A percentile compares a stretch with the other conserved stretches of the same genome.
Evolutionary conservation across 495 filamentous ascomycete genomes (phyloP).

Genomic region (Aspergillus campestris): DNA sequence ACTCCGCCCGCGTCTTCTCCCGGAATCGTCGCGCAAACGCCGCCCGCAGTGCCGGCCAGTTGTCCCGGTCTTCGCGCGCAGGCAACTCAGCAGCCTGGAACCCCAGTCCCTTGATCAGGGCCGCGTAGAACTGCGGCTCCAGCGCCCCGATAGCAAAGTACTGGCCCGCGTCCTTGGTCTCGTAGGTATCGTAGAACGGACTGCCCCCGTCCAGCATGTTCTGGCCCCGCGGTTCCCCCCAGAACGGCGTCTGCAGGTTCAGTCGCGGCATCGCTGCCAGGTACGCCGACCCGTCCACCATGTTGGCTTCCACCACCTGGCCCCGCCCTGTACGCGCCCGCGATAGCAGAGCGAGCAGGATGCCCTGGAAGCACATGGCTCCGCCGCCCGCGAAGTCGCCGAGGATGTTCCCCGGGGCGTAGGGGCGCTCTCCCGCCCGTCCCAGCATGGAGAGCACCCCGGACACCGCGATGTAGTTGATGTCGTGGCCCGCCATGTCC

Average conservation of each 20-base stretch:
- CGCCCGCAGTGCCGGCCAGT: constrained; percentile 56
- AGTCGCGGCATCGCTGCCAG: constrained; percentile 69
- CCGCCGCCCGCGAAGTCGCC: constrained; percentile 91
- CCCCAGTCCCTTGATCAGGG: constrained; percentile 55
- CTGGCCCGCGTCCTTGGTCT: constrained; percentile 65
- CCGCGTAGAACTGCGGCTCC: constrained; percentile 75
- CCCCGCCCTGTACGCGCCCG: constrained; percentile 52
- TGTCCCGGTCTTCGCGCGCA: constrained; percentile 41
- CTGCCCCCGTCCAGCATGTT: constrained; percentile 78
- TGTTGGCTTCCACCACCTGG: constrained; percentile 89
- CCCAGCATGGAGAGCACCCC: constrained; percentile 74
- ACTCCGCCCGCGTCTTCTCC: constrained; percentile 66
- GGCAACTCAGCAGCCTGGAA: constrained; percentile 47
- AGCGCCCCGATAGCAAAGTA: constrained; percentile 89
- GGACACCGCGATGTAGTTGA: constrained; percentile 89
- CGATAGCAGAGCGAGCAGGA: constrained; percentile 37
- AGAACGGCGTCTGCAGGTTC: constrained; percentile 46
- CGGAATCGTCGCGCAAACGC: constrained; percentile 58
- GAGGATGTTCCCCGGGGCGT: constrained; percentile 73
- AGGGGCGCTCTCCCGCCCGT: constrained; percentile 55
- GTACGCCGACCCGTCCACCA: constrained; percentile 84
- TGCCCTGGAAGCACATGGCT: constrained; percentile 58
- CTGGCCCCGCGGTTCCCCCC: constrained; percentile 55
- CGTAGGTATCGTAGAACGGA: constrained; percentile 83
- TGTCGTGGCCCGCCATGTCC: constrained; percentile 92